Base-by-base conservation (phyloP, 140 eudicot species). In the Erigeron philadelphicus region DNA sequence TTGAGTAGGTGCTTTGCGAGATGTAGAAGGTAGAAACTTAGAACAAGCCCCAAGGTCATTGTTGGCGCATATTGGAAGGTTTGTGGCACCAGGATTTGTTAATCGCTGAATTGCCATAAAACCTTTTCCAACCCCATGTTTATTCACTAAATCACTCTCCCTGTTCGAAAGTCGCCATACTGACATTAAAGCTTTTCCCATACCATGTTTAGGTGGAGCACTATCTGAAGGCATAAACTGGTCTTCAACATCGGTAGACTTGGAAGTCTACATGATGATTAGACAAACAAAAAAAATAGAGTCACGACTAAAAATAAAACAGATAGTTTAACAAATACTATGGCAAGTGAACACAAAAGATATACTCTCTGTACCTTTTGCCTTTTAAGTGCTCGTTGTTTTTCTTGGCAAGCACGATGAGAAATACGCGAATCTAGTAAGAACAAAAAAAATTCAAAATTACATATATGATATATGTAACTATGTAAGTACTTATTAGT, bases 41-140 rank as follows among this genome's bases (percentile, higher is more conserved):
- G 79, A 72, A 53, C 66, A 42, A 52, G 80, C 16, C 47, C 71
- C 75, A 65, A 62, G 75, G 53, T 75, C 76, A 64, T 68, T 59
- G 62, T 64, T 71, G 43, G 41, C 78, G 68, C 76, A 70, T 81
- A 72, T 57, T 15, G 84, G 81, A 69, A 71, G 67, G 62, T 78
- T 72, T 73, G 70, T 79, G 40, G 73, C 76, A 67, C 53, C 76
- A 42, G 72, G 82, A 68, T 80, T 75, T 64, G 75, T 79, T 61
- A 60, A 59, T 43, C 75, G 83, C 73, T 71, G 81, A 77, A 81
- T 83, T 21, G 87, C 79, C 93, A 93, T 89, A 70, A 93, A 74
- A 67, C 95, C 96, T 87, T 93, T 93, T 61, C 98, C 98, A 62
- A 84, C 71, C 44, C 98, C 96, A 83, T 93, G 95, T 74, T 68